These are phyloP conservation scores for Peltaster fructicola DNA, from an alignment of 2,329 filamentous ascomycete genomes.

Conservation along the genomic window DNA sequence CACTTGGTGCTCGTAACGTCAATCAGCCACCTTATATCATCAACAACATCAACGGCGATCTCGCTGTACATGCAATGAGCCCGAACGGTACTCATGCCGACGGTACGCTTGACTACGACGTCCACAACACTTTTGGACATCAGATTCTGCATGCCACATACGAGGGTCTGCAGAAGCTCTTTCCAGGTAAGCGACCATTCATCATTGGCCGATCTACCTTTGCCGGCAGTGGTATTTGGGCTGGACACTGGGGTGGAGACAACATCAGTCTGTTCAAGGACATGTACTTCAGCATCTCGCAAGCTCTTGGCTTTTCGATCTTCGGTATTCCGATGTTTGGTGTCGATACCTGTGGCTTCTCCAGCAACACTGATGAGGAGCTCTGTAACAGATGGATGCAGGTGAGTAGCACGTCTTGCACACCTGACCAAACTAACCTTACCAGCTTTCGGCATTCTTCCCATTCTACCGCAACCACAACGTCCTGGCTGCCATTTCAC, in stretches of 20 bases:
- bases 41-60: slow-evolving; percentile 54
- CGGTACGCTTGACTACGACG: slow-evolving; percentile 56
- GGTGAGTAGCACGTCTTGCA: too few relatives aligned
- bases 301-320: slow-evolving; percentile 56
- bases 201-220: slow-evolving; percentile 75
- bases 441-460: slow-evolving; percentile 53
- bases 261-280: slow-evolving; percentile 53
- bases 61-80: slow-evolving; percentile 54
- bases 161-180: slow-evolving; percentile 45
- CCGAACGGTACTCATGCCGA: slow-evolving; percentile 64
- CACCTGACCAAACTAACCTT: slow-evolving; percentile 45
- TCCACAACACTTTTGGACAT: slow-evolving; percentile 64
- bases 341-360: slow-evolving; percentile 53
- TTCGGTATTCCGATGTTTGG: slow-evolving; percentile 67
- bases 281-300: slow-evolving; percentile 61
- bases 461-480: slow-evolving; percentile 70
- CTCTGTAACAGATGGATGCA: slow-evolving; percentile 47
- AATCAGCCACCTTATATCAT: slow-evolving; percentile 62
- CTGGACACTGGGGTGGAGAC: slow-evolving; percentile 69
- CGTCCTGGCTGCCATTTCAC: slow-evolving; percentile 37
- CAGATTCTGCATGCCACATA: slow-evolving; percentile 65
- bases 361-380: slow-evolving; percentile 47
- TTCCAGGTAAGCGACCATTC: slow-evolving; percentile 56
- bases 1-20: slow-evolving; percentile 46
- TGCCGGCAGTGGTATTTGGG: slow-evolving; percentile 54